Conservation (phyloP, 2,329 filamentous ascomycete species). For the Ascochyta rabiei region DNA sequence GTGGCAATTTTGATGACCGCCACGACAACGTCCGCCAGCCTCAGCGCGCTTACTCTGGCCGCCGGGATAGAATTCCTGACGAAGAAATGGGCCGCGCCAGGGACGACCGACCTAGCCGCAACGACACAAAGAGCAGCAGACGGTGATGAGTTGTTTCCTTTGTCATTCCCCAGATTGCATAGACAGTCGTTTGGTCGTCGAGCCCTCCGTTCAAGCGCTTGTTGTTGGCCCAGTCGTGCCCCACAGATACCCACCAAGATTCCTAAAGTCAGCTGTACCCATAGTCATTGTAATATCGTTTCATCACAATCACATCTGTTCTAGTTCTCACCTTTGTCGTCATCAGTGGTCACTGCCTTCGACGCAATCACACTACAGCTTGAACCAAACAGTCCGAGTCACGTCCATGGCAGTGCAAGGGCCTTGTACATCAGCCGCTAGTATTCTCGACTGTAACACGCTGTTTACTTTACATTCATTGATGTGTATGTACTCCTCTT, state of each 20-base stretch:
- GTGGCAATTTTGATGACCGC: slow-evolving; percentile 27
- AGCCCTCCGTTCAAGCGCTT: not conserved
- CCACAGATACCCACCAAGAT: slow-evolving; percentile 16
- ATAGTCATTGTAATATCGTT: slow-evolving; percentile 14
- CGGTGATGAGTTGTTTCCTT: slow-evolving; percentile 15
- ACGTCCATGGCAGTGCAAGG: too few relatives aligned
- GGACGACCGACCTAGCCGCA: slow-evolving; percentile 30
- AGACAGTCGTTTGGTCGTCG: not conserved
- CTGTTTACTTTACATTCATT: too few relatives aligned
- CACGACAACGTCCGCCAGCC: slow-evolving; percentile 38
- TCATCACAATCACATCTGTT: not conserved
- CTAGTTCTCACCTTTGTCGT: not conserved
- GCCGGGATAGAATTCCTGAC: slow-evolving; percentile 34
- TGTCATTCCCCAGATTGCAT: slow-evolving; percentile 7
- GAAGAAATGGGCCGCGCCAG: slow-evolving; percentile 40
- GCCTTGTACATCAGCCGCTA: too few relatives aligned
- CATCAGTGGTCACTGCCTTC: not conserved
- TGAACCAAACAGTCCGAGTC: too few relatives aligned
- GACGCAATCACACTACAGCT: too few relatives aligned
- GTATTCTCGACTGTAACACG: too few relatives aligned
- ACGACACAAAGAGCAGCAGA: slow-evolving; percentile 33
- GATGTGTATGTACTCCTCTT: too few relatives aligned
- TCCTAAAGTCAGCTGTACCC: not conserved
- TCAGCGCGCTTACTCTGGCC: slow-evolving; percentile 35
- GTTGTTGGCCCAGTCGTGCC: slow-evolving; percentile 1